These are phyloP conservation scores for Agastache rugosa DNA, from an alignment of 257 asterid genomes.

Conservation along the genomic window DNA sequence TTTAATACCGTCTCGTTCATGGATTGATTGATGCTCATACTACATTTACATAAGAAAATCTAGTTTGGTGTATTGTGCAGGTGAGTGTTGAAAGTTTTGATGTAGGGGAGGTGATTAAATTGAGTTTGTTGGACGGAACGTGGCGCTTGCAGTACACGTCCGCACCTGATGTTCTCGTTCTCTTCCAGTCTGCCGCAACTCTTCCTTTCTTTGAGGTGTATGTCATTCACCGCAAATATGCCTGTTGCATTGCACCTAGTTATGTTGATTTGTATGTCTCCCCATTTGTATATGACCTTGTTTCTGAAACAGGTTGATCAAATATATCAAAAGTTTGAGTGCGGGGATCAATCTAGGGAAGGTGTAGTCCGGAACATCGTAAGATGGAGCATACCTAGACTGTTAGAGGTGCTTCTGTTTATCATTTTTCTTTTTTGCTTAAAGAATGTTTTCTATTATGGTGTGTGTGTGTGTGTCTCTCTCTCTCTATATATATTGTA, in stretches of 20 bases:
- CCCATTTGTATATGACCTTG: neutral
- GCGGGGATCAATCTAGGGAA: constrained; percentile 49
- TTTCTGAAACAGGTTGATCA: constrained; percentile 65
- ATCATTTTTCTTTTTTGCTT: neutral
- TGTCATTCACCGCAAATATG: neutral
- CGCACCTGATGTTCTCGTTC: constrained; percentile 82
- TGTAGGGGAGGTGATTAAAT: constrained; percentile 64
- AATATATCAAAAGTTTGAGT: constrained; percentile 84
- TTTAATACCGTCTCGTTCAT: neutral
- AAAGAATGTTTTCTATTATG: neutral
- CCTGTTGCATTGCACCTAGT: neutral
- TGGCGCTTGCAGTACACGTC: constrained; percentile 97
- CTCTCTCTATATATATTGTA: neutral
- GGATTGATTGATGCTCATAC: neutral
- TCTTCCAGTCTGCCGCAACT: constrained; percentile 73
- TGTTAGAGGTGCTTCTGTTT: constrained; percentile 63
- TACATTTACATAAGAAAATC: too few relatives aligned
- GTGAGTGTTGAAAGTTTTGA: constrained; percentile 70
- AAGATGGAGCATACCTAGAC: constrained; percentile 73
- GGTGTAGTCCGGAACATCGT: constrained; percentile 81
- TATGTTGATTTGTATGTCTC: neutral
- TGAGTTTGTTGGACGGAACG: constrained; percentile 74
- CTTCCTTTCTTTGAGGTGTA: constrained; percentile 81
- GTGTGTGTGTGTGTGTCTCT: too few relatives aligned
- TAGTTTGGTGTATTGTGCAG: constrained; percentile 32